Evolutionary conservation across 495 filamentous ascomycete genomes (phyloP).

Genomic region (Aspergillus indologenus): DNA sequence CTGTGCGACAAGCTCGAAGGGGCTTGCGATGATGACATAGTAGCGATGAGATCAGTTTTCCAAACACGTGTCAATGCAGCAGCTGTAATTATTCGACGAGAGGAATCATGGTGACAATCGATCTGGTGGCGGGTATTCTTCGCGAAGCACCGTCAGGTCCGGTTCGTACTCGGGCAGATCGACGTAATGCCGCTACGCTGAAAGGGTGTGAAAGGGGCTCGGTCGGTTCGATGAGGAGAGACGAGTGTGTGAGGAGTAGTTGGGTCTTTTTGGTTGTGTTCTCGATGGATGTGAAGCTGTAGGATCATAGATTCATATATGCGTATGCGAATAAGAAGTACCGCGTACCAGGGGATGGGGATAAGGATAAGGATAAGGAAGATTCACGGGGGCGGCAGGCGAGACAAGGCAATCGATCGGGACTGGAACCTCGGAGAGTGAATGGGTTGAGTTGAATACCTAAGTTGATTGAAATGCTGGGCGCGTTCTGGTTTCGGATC

Average conservation of each 20-base stretch:
- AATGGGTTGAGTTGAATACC: too few species aligned
- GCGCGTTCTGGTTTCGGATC: background rate
- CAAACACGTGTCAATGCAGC: conserved; percentile 12
- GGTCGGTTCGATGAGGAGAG: background rate
- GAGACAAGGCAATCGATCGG: too few species aligned
- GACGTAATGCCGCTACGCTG: too few species aligned
- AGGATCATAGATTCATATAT: too few species aligned
- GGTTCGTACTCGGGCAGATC: background rate
- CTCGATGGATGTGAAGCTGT: too few species aligned
- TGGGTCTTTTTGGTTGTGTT: too few species aligned
- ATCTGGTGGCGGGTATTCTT: conserved; percentile 1
- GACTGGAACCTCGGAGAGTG: too few species aligned
- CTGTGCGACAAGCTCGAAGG: conserved; percentile 25
- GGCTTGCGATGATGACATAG: conserved; percentile 22
- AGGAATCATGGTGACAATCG: background rate
- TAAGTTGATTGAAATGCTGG: too few species aligned
- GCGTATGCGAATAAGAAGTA: too few species aligned
- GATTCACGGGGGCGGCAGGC: too few species aligned
- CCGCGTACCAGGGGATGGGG: too few species aligned
- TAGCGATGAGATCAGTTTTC: conserved; percentile 9
- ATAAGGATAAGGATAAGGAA: too few species aligned
- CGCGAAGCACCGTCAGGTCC: background rate
- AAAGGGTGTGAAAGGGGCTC: background rate
- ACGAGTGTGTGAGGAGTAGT: background rate
- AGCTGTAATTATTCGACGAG: conserved; percentile 1